These are phyloP conservation scores for Neonectria magnoliae DNA, from an alignment of 2,329 filamentous ascomycete genomes.

Conservation along the genomic window DNA sequence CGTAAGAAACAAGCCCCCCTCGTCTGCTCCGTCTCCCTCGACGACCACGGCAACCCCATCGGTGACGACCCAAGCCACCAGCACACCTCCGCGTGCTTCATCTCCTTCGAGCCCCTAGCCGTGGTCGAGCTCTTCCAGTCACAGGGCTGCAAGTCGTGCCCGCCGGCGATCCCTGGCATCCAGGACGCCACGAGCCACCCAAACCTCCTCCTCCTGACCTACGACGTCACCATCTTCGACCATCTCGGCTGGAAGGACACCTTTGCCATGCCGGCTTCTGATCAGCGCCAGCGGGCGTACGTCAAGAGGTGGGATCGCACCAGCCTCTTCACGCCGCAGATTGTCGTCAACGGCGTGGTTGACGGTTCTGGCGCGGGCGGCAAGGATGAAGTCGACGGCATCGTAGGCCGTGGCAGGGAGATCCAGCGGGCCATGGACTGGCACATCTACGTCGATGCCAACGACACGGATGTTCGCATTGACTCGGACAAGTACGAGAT, in stretches of 20 bases:
- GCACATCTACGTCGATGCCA: constrained; percentile 39
- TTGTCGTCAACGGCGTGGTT: constrained; percentile 44
- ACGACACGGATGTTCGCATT: constrained; percentile 36
- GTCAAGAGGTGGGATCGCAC: constrained; percentile 44
- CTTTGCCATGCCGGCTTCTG: constrained; percentile 41
- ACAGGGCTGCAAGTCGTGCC: constrained; percentile 48
- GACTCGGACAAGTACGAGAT: constrained; percentile 35
- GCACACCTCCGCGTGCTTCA: constrained; percentile 47
- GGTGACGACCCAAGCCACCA: constrained; percentile 44
- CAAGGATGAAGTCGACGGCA: constrained; percentile 35
- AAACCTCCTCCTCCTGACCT: constrained; percentile 47
- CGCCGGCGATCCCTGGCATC: constrained; percentile 45
- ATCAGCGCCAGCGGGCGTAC: constrained; percentile 49
- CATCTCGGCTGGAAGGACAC: constrained; percentile 48
- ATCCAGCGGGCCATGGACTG: constrained; percentile 22
- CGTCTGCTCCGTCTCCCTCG: constrained; percentile 44
- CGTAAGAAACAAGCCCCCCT: constrained; percentile 47
- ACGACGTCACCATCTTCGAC: constrained; percentile 49
- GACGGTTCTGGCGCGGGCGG: constrained; percentile 40
- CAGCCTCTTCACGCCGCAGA: constrained; percentile 46
- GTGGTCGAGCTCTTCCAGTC: constrained; percentile 50
- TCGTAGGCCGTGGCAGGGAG: constrained; percentile 26
- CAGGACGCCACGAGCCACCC: constrained; percentile 42
- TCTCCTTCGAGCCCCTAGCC: constrained; percentile 46
- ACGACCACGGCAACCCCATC: constrained; percentile 37